Base-by-base conservation (phyloP, 257 asterid genomes). In the Orobanche coerulescens region DNA sequence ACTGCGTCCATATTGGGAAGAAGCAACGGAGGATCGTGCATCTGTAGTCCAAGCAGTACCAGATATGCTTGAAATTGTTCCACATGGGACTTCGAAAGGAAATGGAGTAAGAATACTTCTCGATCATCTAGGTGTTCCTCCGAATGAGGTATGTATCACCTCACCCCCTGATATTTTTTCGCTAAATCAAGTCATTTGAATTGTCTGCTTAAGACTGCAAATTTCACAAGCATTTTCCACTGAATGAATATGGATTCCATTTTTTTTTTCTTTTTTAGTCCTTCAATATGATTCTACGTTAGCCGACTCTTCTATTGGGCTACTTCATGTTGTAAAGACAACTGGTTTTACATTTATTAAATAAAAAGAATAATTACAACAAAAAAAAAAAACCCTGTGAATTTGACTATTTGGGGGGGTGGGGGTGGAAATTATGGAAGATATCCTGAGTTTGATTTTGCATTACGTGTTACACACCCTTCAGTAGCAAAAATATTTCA, bases 1-100 rank as follows among this genome's bases (percentile, higher is more conserved):
- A 39, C 54, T 93, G 67, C 87, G 98, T 50, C 98, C 98, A 20
- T 84, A 84, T 70, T 93, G 98, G 98, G 87, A 62, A 24, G 86
- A 81, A 82, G 95, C 95, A 51, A 71, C 71, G 16, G 82, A 71
- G 14, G 95, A 75, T 65, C 85, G 71, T 64, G 98, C 95, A 26
- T 82, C 95, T 59, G 95, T 93, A 54, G 95, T 93, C 72, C 98
- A 93, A 81, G 98, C 98, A 64, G 80, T 74, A 61, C 79, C 94
- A 0, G 97, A 93, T 77, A 89, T 93, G 79, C 97, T 93, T 63
- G 98, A 93, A 74, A 80, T 93, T 73, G 95, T 93, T 65, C 97
- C 98, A 52, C 78, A 79, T 24, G 95, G 94, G 36, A 78, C 97
- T 48, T 92, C 98, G 2, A 93, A 93, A 71, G 98, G 98, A 69